Evolutionary conservation across 805 yeast species (phyloP), one percentile per base, ranked within the genome.

Genomic region (Cyberlindnera galapagoensis): DNA sequence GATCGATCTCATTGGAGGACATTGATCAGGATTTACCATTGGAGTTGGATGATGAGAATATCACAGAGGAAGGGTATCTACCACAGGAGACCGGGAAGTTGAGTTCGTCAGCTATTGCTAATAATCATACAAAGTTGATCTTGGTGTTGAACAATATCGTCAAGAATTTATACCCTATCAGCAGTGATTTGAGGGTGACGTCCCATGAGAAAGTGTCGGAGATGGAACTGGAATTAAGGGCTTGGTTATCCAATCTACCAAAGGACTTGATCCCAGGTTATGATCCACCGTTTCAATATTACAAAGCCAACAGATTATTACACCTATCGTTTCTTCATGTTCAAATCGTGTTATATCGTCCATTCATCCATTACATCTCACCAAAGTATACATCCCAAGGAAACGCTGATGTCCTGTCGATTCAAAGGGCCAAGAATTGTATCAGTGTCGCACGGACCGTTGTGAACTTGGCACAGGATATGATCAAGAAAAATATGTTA

Each of bases 1-100:
- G 85, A 36, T 73, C 87, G 3, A 71, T 86, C 12, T 63, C 74
- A 30, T 81, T 79, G 39, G 83, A 78, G 40, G 94, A 85, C 44
- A 77, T 84, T 42, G 95, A 87, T 57, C 96, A 87, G 54, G 88
- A 80, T 31, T 64, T 85, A 42, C 96, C 96, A 1, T 60, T 71
- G 21, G 95, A 86, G 49, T 60, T 85, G 21, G 95, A 86, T 49
- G 96, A 87, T 57, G 94, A 85, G 46, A 80, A 80, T 49, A 79
- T 87, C 35, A 83, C 92, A 1, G 71, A 74, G 26, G 65, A 62
- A n/a, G 77, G 75, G 1, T 76, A 77, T 42, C 45, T 62, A 13
- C 59, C 47, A 51, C 76, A 52, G 46, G 58, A 58, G 59, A 71
- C 65, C 38, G 74, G 62, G 52, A 63, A 74, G 37, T 57, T 81